These are phyloP conservation scores for Taphrina deformans DNA, from an alignment of 1,139 yeast species.

Conservation along the genomic window DNA sequence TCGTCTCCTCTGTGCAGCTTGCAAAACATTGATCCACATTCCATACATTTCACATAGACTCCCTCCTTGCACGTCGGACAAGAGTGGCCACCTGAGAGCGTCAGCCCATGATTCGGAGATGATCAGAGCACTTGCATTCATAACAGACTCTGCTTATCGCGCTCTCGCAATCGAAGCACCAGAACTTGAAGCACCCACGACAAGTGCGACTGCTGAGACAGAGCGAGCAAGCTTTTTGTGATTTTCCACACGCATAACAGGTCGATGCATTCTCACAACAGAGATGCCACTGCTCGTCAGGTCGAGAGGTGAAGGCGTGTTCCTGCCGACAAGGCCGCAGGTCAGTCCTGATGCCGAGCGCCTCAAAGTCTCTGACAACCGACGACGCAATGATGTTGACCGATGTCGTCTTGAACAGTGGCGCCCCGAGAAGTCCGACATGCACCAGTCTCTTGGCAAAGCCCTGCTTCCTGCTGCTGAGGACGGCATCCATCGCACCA, in stretches of 20 bases:
- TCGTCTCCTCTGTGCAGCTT: constrained; percentile 11
- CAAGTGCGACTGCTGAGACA: constrained; percentile 5
- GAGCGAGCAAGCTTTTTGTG: not conserved
- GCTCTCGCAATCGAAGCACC: constrained; percentile 14
- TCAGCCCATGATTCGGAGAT: not conserved
- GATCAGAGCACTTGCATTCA: not conserved
- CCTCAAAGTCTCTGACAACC: not conserved
- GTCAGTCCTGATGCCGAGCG: constrained; percentile 8
- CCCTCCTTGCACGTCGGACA: constrained; percentile 7
- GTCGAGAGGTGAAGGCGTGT: constrained; percentile 6
- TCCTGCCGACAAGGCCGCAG: constrained; percentile 9
- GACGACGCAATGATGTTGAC: constrained; percentile 1
- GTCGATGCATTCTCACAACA: not conserved
- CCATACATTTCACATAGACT: constrained; percentile 9
- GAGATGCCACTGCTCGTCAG: constrained; percentile 9
- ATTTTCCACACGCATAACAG: not conserved
- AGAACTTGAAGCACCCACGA: constrained; percentile 16
- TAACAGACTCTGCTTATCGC: constrained; percentile 17
- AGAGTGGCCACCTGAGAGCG: constrained; percentile 9
- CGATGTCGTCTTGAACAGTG: constrained; percentile 8
- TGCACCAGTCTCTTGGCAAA: not conserved
- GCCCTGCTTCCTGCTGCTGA: not conserved
- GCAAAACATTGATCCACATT: constrained; percentile 16
- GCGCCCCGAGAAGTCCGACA: constrained; percentile 14
- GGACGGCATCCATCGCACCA: constrained; percentile 3